phyloP scores from a whole-genome alignment of 495 filamentous ascomycete species.

The Thozetella sp. region DNA sequence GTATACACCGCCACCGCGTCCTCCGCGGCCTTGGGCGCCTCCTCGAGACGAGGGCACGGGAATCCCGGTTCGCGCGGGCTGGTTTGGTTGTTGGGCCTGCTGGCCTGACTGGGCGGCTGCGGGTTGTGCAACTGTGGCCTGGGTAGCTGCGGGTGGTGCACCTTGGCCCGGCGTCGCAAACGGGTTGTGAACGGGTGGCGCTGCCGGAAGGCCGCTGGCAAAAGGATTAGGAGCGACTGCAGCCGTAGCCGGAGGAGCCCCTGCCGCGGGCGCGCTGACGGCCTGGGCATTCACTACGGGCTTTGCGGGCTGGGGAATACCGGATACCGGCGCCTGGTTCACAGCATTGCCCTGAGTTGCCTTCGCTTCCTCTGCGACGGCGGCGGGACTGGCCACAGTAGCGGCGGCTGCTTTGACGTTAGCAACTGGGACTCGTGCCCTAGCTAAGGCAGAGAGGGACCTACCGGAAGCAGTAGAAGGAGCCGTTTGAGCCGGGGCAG shows the following conservation, averaged over 20 bases:
- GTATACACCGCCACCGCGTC: constrained; percentile 31
- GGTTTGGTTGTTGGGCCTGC: constrained; percentile 9
- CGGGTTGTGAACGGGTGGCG: constrained; percentile 7
- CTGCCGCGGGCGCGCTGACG: constrained; percentile 1
- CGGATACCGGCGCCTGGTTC: neutral
- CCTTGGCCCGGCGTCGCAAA: too few relatives aligned
- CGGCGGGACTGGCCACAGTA: neutral
- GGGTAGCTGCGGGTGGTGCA: constrained; percentile 11
- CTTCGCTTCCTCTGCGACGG: neutral
- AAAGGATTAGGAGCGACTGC: neutral
- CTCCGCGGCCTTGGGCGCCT: constrained; percentile 20
- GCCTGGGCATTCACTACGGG: constrained; percentile 1
- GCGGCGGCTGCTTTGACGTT: neutral
- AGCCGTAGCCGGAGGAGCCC: neutral
- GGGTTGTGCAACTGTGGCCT: constrained; percentile 16
- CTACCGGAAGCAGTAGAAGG: constrained; percentile 28
- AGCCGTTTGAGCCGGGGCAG: constrained; percentile 40
- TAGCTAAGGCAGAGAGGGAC: neutral
- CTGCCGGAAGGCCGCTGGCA: constrained; percentile 7
- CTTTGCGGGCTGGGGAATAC: too few relatives aligned
- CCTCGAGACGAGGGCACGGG: constrained; percentile 19
- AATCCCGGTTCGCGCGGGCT: constrained; percentile 26
- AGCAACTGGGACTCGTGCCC: neutral
- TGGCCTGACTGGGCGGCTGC: constrained; percentile 12
- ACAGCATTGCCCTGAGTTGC: too few relatives aligned